Conservation (phyloP, 2,329 filamentous ascomycete species). For the Trichoderma pleuroti region DNA sequence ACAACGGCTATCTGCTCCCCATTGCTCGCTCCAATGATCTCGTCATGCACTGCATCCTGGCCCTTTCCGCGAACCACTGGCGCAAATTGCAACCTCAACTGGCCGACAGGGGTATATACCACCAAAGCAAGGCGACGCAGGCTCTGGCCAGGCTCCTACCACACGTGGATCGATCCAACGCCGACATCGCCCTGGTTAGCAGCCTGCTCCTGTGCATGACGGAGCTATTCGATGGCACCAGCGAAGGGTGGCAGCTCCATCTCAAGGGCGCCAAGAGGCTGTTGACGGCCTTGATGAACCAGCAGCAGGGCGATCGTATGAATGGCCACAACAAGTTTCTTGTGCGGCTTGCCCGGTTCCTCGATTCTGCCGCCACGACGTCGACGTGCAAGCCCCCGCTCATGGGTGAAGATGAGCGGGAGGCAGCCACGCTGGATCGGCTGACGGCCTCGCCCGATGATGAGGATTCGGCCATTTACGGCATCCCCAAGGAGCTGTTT, state of each 20-base stretch:
- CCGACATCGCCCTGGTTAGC: slow-evolving; percentile 37
- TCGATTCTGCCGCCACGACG: slow-evolving; percentile 35
- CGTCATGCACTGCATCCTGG: slow-evolving; percentile 34
- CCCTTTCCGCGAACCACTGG: slow-evolving; percentile 35
- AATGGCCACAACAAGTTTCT: slow-evolving; percentile 40
- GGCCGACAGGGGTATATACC: slow-evolving; percentile 30
- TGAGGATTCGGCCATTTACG: slow-evolving; percentile 35
- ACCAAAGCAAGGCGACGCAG: slow-evolving; percentile 33
- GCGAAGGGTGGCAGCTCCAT: slow-evolving; percentile 41
- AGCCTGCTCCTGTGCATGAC: slow-evolving; percentile 42
- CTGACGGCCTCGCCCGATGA: slow-evolving; percentile 28
- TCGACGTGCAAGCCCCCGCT: slow-evolving; percentile 35
- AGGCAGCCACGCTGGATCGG: slow-evolving; percentile 29
- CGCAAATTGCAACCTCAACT: slow-evolving; percentile 32
- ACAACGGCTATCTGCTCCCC: slow-evolving; percentile 32
- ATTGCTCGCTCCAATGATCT: slow-evolving; percentile 34
- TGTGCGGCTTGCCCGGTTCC: slow-evolving; percentile 31
- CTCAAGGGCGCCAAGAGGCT: slow-evolving; percentile 41
- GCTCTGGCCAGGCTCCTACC: slow-evolving; percentile 32
- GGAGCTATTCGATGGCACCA: slow-evolving; percentile 42
- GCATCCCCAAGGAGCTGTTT: slow-evolving; percentile 36
- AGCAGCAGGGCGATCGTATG: slow-evolving; percentile 32
- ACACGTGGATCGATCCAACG: slow-evolving; percentile 32
- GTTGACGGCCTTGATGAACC: slow-evolving; percentile 31
- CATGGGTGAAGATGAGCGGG: slow-evolving; percentile 32